Conservation (phyloP, 176 grass and related monocot genomes). For the Saccharum officinarum region DNA sequence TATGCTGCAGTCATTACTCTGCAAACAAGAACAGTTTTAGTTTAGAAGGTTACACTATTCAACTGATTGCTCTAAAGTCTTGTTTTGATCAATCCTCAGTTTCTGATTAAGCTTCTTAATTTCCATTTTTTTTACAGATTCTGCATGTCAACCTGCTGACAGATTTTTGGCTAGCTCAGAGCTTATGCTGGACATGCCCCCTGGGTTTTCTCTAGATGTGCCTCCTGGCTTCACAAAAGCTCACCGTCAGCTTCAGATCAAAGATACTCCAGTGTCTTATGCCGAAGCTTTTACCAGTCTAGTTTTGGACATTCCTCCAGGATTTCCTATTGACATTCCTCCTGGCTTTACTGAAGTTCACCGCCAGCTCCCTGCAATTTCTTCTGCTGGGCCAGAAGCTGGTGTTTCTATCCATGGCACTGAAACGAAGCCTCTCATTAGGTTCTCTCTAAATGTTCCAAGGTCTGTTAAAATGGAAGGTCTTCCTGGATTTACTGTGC, state of each 20-base stretch:
- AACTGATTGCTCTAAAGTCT: background rate
- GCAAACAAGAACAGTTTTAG: background rate
- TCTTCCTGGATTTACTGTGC: slow-evolving; percentile 39
- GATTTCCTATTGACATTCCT: slow-evolving; percentile 20
- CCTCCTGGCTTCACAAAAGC: slow-evolving; percentile 42
- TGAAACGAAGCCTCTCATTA: slow-evolving; percentile 34
- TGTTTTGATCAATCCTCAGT: slow-evolving; percentile 15
- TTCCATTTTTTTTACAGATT: slow-evolving; percentile 5
- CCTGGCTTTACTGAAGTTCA: slow-evolving; percentile 44
- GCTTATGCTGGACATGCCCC: slow-evolving; percentile 21
- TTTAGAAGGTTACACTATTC: background rate
- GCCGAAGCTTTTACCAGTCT: background rate
- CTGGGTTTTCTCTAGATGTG: slow-evolving; percentile 13
- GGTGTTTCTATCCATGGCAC: slow-evolving; percentile 22
- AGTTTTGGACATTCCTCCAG: slow-evolving; percentile 24
- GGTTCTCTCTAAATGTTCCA: slow-evolving; percentile 42
- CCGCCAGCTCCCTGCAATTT: background rate
- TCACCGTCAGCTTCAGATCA: background rate
- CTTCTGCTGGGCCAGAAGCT: slow-evolving; percentile 14
- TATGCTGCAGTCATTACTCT: slow-evolving; percentile 8
- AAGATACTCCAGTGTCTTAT: background rate
- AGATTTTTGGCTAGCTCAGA: slow-evolving; percentile 22
- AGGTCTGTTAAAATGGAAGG: slow-evolving; percentile 7
- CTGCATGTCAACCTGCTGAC: slow-evolving; percentile 17
- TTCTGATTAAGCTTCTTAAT: slow-evolving; percentile 1